Conservation (phyloP, 208 protist genomes). For the Wallacemonas collosoma region DNA sequence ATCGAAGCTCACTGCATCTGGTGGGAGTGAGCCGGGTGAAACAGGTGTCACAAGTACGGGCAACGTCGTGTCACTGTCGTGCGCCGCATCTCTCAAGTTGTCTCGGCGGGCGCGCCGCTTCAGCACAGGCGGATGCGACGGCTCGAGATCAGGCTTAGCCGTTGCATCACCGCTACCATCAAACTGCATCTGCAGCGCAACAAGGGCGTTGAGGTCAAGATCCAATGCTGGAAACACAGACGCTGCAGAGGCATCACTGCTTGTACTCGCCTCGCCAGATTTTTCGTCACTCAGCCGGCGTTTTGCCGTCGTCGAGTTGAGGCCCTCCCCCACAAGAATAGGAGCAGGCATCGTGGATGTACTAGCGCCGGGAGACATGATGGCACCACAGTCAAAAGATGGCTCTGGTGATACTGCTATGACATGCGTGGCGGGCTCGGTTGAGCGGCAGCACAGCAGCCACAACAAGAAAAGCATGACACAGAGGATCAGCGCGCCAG, state of each 20-base stretch:
- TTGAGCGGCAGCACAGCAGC: background rate
- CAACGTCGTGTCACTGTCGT: background rate
- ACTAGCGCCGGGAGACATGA: background rate
- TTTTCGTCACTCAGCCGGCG: background rate
- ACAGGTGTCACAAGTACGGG: background rate
- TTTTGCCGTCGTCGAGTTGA: background rate
- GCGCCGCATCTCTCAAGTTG: background rate
- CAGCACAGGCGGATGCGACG: background rate
- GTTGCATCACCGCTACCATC: no score
- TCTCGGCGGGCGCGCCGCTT: background rate
- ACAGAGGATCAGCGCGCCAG: background rate
- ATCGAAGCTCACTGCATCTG: background rate
- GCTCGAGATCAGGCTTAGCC: background rate
- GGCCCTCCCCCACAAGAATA: background rate
- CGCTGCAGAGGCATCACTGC: background rate
- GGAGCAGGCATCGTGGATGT: background rate
- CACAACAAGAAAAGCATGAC: constrained; percentile 4
- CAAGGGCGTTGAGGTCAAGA: background rate
- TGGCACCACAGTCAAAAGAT: no score
- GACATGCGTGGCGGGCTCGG: background rate
- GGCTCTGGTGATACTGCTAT: background rate
- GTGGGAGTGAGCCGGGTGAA: background rate
- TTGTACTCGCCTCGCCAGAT: background rate
- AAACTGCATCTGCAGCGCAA: background rate
- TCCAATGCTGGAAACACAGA: background rate